Evolutionary conservation across 1,284 basidiomycete species (phyloP).

Genomic region (Wolfiporia cocos): DNA sequence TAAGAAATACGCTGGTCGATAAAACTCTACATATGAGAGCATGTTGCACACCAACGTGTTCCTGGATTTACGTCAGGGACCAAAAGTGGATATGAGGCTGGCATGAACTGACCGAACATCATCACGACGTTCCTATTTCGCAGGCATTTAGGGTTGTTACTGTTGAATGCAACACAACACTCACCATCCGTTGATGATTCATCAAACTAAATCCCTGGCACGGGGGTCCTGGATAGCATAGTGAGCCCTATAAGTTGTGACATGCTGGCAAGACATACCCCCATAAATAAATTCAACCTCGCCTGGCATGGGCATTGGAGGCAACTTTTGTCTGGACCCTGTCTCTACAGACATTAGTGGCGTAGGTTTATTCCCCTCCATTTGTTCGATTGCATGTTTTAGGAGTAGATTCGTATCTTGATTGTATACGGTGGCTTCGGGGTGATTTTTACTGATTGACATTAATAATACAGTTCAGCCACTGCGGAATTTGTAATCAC

Average conservation of each 20-base stretch:
- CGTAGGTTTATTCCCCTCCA: constrained; percentile 32
- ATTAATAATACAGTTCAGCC: too few species aligned
- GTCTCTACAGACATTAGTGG: constrained; percentile 32
- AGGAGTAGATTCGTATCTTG: constrained; percentile 57
- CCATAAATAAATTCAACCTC: constrained; percentile 69
- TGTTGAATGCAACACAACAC: too few species aligned
- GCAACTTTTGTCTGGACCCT: constrained; percentile 26
- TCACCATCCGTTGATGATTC: constrained; percentile 59
- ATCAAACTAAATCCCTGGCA: constrained; percentile 64
- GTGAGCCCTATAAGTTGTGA: too few species aligned
- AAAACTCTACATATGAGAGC: constrained; percentile 70
- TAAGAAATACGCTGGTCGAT: constrained; percentile 55
- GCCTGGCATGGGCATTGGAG: constrained; percentile 45
- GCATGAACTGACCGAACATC: too few species aligned
- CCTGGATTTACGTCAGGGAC: too few species aligned
- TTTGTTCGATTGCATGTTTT: constrained; percentile 45
- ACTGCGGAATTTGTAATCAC: too few species aligned
- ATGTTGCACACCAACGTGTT: constrained; percentile 61
- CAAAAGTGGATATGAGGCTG: too few species aligned
- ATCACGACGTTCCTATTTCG: too few species aligned
- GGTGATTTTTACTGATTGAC: constrained; percentile 52
- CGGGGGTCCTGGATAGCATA: constrained; percentile 57
- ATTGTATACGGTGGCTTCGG: constrained; percentile 50
- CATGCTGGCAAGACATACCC: too few species aligned
- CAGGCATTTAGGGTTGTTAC: too few species aligned